These are phyloP conservation scores for Mycena olivaceomarginata DNA, from an alignment of 768 basidiomycete species.

Conservation along the genomic window DNA sequence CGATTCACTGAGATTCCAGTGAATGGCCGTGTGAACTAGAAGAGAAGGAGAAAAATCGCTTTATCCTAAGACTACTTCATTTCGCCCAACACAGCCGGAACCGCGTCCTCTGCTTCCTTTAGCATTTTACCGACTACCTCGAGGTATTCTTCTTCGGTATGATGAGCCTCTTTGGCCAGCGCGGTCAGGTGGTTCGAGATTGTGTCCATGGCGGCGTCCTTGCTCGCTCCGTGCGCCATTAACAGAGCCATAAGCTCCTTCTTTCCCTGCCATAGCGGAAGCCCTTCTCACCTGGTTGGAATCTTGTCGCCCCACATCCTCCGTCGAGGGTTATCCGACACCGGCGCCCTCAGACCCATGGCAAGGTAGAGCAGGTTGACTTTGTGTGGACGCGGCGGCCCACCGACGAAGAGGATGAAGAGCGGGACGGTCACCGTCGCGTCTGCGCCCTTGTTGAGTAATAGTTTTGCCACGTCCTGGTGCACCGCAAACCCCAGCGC, in stretches of 20 bases:
- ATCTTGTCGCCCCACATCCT: too few species aligned
- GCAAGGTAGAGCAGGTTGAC: conserved; percentile 29
- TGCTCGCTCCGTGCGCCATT: conserved; percentile 21
- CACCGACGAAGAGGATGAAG: not conserved
- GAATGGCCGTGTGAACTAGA: too few species aligned
- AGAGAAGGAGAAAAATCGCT: too few species aligned
- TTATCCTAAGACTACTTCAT: not conserved
- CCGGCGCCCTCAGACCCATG: not conserved
- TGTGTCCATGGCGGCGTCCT: conserved; percentile 18
- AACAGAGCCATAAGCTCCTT: conserved; percentile 24
- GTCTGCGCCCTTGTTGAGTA: conserved; percentile 29
- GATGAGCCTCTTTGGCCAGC: conserved; percentile 51
- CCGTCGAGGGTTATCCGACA: not conserved
- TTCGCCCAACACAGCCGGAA: not conserved
- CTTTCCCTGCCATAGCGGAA: conserved; percentile 18
- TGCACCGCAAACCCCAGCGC: conserved; percentile 32
- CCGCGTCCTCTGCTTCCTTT: conserved; percentile 25
- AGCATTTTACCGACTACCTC: conserved; percentile 20
- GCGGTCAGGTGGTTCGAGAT: conserved; percentile 56
- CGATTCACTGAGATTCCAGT: too few species aligned
- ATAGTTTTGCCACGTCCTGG: not conserved
- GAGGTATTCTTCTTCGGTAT: conserved; percentile 35
- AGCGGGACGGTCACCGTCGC: conserved; percentile 14
- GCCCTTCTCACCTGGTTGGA: conserved; percentile 2
- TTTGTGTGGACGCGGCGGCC: not conserved